Conservation (phyloP, 257 asterid genomes). For the Solanum pennellii region DNA sequence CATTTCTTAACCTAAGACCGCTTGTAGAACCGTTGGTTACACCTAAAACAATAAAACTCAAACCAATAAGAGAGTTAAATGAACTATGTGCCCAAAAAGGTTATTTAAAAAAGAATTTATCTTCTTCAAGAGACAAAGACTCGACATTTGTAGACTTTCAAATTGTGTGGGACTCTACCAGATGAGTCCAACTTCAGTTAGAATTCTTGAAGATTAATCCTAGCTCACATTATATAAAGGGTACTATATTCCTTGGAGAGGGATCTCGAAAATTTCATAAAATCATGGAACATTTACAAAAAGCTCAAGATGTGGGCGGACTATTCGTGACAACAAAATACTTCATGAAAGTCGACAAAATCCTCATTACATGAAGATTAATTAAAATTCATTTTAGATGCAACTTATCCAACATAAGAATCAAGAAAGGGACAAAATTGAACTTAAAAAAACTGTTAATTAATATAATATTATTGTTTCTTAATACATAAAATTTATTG, state of each 20-base stretch:
- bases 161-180: background rate
- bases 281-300: background rate
- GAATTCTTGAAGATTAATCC: background rate
- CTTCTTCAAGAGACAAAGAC: background rate
- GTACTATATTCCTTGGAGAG: too few relatives aligned
- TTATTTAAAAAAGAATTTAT: too few relatives aligned
- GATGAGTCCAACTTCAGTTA: background rate
- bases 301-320: background rate
- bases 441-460: too few relatives aligned
- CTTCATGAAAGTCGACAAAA: background rate
- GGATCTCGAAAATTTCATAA: background rate
- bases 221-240: background rate
- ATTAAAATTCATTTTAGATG: too few relatives aligned
- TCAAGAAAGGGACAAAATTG: background rate
- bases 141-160: background rate
- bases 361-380: background rate
- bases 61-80: background rate
- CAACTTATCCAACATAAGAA: background rate
- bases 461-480: too few relatives aligned
- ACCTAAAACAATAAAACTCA: too few relatives aligned
- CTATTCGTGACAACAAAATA: background rate
- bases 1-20: too few relatives aligned
- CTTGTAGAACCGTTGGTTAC: too few relatives aligned
- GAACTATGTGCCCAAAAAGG: background rate
- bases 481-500: background rate